Conservation (phyloP, 306 rosid genomes). For the Dalbergia cultrata region DNA sequence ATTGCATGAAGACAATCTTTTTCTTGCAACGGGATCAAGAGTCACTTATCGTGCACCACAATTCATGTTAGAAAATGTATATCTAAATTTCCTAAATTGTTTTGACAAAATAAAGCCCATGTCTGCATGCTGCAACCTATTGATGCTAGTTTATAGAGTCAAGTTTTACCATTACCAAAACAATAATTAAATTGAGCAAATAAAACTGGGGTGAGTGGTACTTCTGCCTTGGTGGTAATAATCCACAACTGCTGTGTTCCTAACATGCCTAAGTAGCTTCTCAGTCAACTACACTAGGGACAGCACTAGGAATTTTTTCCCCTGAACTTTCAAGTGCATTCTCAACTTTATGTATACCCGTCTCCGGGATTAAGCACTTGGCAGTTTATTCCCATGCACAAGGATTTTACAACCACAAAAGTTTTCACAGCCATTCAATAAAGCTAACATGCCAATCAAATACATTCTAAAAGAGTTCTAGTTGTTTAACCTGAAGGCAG, state of each 20-base stretch:
- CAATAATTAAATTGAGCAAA: constrained; percentile 8
- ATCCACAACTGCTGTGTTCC: neutral
- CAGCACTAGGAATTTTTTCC: neutral
- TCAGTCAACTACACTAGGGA: neutral
- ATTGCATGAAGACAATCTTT: neutral
- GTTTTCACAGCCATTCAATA: constrained; percentile 19
- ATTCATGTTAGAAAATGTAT: constrained; percentile 15
- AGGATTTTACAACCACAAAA: constrained; percentile 21
- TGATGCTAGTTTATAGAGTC: constrained; percentile 13
- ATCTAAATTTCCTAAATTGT: constrained; percentile 18
- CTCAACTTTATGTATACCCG: constrained; percentile 20
- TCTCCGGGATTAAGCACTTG: constrained; percentile 27
- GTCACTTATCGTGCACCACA: constrained; percentile 21
- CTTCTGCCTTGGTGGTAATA: constrained; percentile 5
- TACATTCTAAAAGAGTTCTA: constrained; percentile 15
- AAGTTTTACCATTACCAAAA: constrained; percentile 25
- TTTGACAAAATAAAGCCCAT: constrained; percentile 34
- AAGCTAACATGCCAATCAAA: constrained; percentile 1
- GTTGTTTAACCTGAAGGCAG: constrained; percentile 26
- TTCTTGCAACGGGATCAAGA: constrained; percentile 21
- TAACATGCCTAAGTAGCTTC: neutral
- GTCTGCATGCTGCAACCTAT: constrained; percentile 2
- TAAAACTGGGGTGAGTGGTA: neutral
- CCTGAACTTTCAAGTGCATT: constrained; percentile 27
- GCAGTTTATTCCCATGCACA: constrained; percentile 17